Evolutionary conservation across 208 protist species (phyloP).

Genomic region (Borovskyia barvae): DNA sequence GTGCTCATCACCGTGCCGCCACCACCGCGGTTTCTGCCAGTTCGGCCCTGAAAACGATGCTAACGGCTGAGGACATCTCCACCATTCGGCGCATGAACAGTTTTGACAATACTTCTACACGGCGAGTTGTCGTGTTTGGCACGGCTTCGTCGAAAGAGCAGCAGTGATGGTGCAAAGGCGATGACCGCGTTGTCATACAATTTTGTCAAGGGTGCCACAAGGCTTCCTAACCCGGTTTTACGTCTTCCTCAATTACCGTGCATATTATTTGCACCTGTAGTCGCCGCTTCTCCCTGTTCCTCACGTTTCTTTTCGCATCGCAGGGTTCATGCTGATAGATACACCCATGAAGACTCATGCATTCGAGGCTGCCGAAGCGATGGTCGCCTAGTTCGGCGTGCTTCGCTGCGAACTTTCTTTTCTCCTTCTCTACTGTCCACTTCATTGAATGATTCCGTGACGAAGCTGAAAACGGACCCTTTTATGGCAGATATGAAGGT

Average conservation of each 20-base stretch:
- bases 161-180: no score
- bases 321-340: background rate
- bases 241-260: background rate
- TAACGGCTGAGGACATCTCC: conserved; percentile 63
- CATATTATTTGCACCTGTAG: background rate
- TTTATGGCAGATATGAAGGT: no score
- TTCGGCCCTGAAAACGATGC: conserved; percentile 15
- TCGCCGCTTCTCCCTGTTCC: background rate
- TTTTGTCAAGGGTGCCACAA: no score
- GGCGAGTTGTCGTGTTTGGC: conserved; percentile 76
- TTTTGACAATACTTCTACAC: conserved; percentile 75
- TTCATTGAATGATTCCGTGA: no score
- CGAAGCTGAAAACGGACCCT: no score
- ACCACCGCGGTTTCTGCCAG: background rate
- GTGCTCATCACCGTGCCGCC: background rate
- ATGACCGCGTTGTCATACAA: no score
- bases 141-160: conserved; percentile 22
- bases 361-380: no score
- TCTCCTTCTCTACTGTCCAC: no score
- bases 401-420: background rate
- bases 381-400: background rate
- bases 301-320: background rate
- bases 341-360: no score
- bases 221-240: no score
- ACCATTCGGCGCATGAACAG: conserved; percentile 83